phyloP scores from a whole-genome alignment of 495 filamentous ascomycete genomes.

The Aspergillus hancockii region DNA sequence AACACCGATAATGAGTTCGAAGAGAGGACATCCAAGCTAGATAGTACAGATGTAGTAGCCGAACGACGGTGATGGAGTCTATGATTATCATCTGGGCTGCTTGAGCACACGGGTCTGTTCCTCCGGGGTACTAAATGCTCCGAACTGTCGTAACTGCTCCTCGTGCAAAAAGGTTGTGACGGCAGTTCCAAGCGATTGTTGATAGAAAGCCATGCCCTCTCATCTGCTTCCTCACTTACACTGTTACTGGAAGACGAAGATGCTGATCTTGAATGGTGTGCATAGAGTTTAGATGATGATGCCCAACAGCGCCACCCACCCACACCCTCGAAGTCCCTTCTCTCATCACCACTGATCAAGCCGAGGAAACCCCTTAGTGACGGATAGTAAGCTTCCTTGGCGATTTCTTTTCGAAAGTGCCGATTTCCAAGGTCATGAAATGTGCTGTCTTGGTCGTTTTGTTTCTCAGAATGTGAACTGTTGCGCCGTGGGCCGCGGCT shows the following conservation, averaged over 20 bases:
- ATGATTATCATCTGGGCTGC: not conserved
- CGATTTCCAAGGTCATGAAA: slow-evolving; percentile 1
- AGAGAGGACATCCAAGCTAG: slow-evolving; percentile 14
- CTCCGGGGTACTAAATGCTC: slow-evolving; percentile 7
- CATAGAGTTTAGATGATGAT: slow-evolving; percentile 19
- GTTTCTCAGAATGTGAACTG: slow-evolving; percentile 15
- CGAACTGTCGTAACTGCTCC: slow-evolving; percentile 14
- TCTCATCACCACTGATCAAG: slow-evolving; percentile 41
- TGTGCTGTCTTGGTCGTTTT: not conserved
- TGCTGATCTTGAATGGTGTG: slow-evolving; percentile 35
- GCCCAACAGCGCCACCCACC: slow-evolving; percentile 67
- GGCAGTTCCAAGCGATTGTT: slow-evolving; percentile 74
- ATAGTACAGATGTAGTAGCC: slow-evolving; percentile 35
- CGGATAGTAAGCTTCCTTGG: slow-evolving; percentile 18
- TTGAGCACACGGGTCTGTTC: slow-evolving; percentile 2
- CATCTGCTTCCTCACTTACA: slow-evolving; percentile 46
- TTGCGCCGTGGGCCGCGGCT: slow-evolving; percentile 13
- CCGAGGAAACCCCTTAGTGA: slow-evolving; percentile 26
- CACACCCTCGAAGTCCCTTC: slow-evolving; percentile 82
- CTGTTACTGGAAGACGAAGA: slow-evolving; percentile 40
- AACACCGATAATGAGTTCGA: slow-evolving; percentile 20
- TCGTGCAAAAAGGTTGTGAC: slow-evolving; percentile 33
- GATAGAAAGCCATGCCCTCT: slow-evolving; percentile 69
- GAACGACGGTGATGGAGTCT: slow-evolving; percentile 37
- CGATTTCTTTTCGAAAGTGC: slow-evolving; percentile 7